These are phyloP conservation scores for Xanthoconium purpureum DNA, from an alignment of 768 basidiomycete genomes.

Conservation along the genomic window DNA sequence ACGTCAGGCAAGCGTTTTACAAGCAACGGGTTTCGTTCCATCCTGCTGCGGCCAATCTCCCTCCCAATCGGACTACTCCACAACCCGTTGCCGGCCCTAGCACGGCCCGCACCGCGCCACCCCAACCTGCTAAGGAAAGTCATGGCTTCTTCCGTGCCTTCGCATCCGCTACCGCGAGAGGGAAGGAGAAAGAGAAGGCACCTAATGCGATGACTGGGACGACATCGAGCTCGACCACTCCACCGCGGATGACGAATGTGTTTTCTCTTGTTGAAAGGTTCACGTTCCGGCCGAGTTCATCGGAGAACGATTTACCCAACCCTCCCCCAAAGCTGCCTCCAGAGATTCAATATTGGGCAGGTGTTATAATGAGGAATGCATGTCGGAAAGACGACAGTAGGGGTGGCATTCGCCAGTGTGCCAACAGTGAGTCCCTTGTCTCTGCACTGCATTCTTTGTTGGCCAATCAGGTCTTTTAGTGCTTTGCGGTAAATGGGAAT, in stretches of 20 bases:
- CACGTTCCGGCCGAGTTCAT: constrained; percentile 88
- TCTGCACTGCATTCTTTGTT: not conserved
- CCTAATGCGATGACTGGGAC: constrained; percentile 15
- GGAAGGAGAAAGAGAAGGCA: constrained; percentile 47
- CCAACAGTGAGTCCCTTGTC: constrained; percentile 67
- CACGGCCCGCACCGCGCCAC: constrained; percentile 11
- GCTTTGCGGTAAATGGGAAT: constrained; percentile 95
- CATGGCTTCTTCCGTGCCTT: constrained; percentile 48
- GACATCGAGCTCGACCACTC: not conserved
- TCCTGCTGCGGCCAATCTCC: constrained; percentile 56
- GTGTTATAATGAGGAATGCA: constrained; percentile 99
- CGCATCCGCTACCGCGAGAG: constrained; percentile 40
- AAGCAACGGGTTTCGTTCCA: constrained; percentile 82
- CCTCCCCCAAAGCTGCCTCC: constrained; percentile 71
- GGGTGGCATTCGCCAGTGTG: constrained; percentile 95
- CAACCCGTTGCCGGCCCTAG: constrained; percentile 29
- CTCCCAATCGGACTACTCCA: constrained; percentile 28
- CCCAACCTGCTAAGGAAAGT: constrained; percentile 31
- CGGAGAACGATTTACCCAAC: constrained; percentile 68
- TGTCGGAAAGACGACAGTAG: constrained; percentile 93
- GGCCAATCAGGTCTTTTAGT: constrained; percentile 41
- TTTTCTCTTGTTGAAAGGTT: constrained; percentile 96
- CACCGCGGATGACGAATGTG: constrained; percentile 73
- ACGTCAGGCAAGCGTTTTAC: constrained; percentile 94
- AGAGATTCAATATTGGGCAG: constrained; percentile 99